Evolutionary conservation across 257 asterid species (phyloP).

Genomic region (Coffea canephora): DNA sequence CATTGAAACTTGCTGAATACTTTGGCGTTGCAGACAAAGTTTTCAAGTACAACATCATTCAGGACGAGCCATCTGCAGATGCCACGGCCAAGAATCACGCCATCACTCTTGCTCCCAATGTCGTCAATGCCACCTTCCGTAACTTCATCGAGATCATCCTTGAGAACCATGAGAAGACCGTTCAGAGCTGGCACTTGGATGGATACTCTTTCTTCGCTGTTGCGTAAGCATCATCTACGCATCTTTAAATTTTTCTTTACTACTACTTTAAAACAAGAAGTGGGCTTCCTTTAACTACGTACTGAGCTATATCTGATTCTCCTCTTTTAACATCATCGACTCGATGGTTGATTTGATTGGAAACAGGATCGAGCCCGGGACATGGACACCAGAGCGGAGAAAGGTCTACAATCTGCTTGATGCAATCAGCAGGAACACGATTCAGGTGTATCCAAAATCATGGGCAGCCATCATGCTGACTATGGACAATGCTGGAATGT

Average conservation of each 20-base stretch:
- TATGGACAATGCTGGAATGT: slow-evolving; percentile 65
- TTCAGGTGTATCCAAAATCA: slow-evolving; percentile 62
- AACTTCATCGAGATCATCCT: slow-evolving; percentile 55
- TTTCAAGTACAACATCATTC: slow-evolving; percentile 44
- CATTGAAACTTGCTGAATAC: slow-evolving; percentile 54
- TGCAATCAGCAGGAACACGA: slow-evolving; percentile 56
- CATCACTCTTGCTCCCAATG: slow-evolving; percentile 48
- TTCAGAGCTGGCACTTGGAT: slow-evolving; percentile 51
- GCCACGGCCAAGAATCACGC: background rate
- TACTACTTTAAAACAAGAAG: too few species aligned
- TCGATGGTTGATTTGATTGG: background rate
- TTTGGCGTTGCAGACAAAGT: slow-evolving; percentile 39
- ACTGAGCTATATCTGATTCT: too few species aligned
- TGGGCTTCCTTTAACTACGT: too few species aligned
- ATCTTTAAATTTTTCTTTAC: background rate
- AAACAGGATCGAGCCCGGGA: slow-evolving; percentile 58
- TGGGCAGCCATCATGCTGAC: slow-evolving; percentile 70
- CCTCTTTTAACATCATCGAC: too few species aligned
- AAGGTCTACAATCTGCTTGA: slow-evolving; percentile 61
- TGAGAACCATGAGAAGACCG: slow-evolving; percentile 53
- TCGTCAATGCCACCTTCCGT: slow-evolving; percentile 47
- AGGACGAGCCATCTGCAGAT: slow-evolving; percentile 33
- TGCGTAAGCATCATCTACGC: slow-evolving; percentile 32
- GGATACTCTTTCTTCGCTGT: slow-evolving; percentile 68
- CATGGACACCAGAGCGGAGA: slow-evolving; percentile 57